Evolutionary conservation across 129 eudicot species (phyloP).

Genomic region (Tanacetum coccineum): DNA sequence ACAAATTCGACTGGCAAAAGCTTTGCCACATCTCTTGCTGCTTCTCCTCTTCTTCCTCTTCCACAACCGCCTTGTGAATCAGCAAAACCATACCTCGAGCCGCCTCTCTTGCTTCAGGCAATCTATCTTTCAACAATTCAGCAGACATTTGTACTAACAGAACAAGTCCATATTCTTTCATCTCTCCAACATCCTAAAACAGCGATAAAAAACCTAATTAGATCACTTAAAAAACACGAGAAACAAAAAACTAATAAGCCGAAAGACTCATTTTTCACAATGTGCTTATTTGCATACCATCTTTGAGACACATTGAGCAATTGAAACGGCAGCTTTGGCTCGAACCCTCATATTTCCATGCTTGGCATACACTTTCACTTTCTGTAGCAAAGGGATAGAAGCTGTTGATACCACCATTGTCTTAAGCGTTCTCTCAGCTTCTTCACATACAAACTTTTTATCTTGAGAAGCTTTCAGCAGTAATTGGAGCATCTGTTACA

Average conservation of each 20-base stretch:
- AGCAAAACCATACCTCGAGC: conserved; percentile 60
- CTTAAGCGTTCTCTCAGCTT: conserved; percentile 74
- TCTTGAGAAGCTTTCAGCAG: conserved; percentile 91
- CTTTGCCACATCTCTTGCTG: conserved; percentile 68
- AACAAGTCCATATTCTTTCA: conserved; percentile 69
- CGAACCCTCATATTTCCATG: conserved; percentile 78
- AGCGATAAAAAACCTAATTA: not conserved
- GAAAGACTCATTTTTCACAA: not conserved
- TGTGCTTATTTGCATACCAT: conserved; percentile 45
- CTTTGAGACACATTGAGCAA: conserved; percentile 65
- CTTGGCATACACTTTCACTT: conserved; percentile 49
- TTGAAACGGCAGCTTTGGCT: conserved; percentile 88
- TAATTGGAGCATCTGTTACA: conserved; percentile 66
- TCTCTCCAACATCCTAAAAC: conserved; percentile 54
- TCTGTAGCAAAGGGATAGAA: conserved; percentile 69
- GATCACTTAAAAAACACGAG: not conserved
- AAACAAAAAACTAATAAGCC: not conserved
- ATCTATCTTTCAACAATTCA: conserved; percentile 75
- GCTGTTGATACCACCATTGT: conserved; percentile 71
- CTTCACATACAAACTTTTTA: conserved; percentile 93
- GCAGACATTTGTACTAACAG: conserved; percentile 52
- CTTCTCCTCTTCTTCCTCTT: conserved; percentile 37
- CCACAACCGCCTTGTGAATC: conserved; percentile 37
- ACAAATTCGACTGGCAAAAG: conserved; percentile 71
- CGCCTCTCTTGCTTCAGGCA: conserved; percentile 98